Conservation (phyloP, 257 asterid genomes). For the Mentha longifolia region DNA sequence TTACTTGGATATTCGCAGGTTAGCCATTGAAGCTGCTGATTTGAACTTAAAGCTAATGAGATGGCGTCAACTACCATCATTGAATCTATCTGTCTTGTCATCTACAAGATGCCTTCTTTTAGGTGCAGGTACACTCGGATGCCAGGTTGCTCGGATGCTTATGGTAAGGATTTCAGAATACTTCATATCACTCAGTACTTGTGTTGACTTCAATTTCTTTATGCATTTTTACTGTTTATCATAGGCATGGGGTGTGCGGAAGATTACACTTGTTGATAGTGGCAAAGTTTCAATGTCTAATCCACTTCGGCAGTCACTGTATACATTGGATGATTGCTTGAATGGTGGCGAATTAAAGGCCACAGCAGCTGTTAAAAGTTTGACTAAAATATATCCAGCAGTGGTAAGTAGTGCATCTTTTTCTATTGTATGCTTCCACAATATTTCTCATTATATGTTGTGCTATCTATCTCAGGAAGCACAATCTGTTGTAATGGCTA, state of each 20-base stretch:
- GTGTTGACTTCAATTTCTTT: not conserved
- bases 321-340: conserved; percentile 80
- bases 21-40: conserved; percentile 92
- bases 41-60: conserved; percentile 95
- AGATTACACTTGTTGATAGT: conserved; percentile 79
- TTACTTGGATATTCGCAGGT: conserved; percentile 51
- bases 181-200: not conserved
- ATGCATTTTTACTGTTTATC: conserved; percentile 23
- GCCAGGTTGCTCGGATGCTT: conserved; percentile 97
- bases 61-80: conserved; percentile 93
- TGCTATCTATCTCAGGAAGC: conserved; percentile 63
- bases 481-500: conserved; percentile 79
- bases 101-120: conserved; percentile 78
- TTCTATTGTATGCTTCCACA: conserved; percentile 15
- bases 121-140: conserved; percentile 99
- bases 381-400: conserved; percentile 79
- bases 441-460: not conserved
- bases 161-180: conserved; percentile 64
- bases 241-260: conserved; percentile 98
- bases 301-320: conserved; percentile 92
- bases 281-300: conserved; percentile 97
- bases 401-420: conserved; percentile 53
- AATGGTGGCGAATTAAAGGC: conserved; percentile 96
- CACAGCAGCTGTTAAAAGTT: conserved; percentile 79
- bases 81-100: conserved; percentile 69